Conservation (phyloP, 179 eudicot species). For the Spinacia oleracea region DNA sequence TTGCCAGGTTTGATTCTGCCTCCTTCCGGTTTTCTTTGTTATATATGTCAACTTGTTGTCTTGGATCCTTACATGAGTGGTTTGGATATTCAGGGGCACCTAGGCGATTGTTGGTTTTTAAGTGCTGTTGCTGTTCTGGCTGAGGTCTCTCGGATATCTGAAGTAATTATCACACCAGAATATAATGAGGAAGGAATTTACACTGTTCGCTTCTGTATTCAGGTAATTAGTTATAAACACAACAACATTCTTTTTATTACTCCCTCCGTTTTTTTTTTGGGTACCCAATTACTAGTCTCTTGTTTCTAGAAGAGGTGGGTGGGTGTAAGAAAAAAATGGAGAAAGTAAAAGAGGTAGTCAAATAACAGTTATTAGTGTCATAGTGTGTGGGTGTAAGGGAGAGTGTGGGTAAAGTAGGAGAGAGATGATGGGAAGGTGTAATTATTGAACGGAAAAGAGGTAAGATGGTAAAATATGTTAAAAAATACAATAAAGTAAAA, state of each 20-base stretch:
- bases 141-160: constrained; percentile 89
- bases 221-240: constrained; percentile 41
- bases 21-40: constrained; percentile 14
- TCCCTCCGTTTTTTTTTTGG: too few species aligned
- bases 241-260: neutral
- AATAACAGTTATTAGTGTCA: too few species aligned
- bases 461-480: too few species aligned
- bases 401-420: too few species aligned
- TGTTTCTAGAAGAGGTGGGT: too few species aligned
- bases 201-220: constrained; percentile 97
- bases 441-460: too few species aligned
- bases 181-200: constrained; percentile 95
- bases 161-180: constrained; percentile 90
- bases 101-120: constrained; percentile 99
- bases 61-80: constrained; percentile 10
- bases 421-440: too few species aligned
- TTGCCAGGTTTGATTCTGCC: constrained; percentile 72
- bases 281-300: too few species aligned
- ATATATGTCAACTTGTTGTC: neutral
- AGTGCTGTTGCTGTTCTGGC: constrained; percentile 99
- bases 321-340: too few species aligned
- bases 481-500: too few species aligned
- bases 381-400: too few species aligned
- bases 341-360: too few species aligned
- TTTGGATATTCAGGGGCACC: constrained; percentile 66